A percentile compares a stretch with the other conserved stretches of the same genome.
Conservation (phyloP, 2,329 filamentous ascomycete species). For the Trichoderma brevicompactum region DNA sequence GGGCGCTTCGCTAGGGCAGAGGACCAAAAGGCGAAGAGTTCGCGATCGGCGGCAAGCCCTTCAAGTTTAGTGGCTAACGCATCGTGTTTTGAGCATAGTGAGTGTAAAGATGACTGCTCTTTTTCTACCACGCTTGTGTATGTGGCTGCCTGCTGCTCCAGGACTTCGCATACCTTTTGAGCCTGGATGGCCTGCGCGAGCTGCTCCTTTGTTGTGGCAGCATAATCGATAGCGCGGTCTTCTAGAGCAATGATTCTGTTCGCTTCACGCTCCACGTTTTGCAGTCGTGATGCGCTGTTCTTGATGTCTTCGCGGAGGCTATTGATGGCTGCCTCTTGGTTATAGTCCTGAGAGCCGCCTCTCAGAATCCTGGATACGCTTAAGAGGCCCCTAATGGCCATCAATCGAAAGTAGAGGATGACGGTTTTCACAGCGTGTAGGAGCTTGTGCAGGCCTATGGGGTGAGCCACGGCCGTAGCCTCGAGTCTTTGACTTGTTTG, state of each 20-base stretch:
- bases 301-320: conserved; percentile 23
- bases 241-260: conserved; percentile 15
- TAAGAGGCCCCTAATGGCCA: not conserved
- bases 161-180: conserved; percentile 14
- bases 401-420: conserved; percentile 15
- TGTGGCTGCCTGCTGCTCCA: conserved; percentile 22
- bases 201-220: not conserved
- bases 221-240: not conserved
- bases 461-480: not conserved
- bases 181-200: not conserved
- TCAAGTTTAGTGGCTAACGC: not conserved
- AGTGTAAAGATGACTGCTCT: conserved; percentile 17
- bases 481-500: conserved; percentile 15
- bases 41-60: conserved; percentile 28
- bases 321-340: conserved; percentile 12
- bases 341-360: not conserved
- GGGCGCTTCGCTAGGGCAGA: conserved; percentile 29
- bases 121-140: conserved; percentile 1
- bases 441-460: conserved; percentile 6
- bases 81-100: not conserved
- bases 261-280: conserved; percentile 10
- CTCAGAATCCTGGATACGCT: not conserved
- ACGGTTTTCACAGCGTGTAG: not conserved
- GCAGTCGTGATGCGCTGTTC: not conserved
- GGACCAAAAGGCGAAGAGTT: conserved; percentile 34